Evolutionary conservation across 345 rosid species (phyloP).

Genomic region (Gynandropsis gynandra): DNA sequence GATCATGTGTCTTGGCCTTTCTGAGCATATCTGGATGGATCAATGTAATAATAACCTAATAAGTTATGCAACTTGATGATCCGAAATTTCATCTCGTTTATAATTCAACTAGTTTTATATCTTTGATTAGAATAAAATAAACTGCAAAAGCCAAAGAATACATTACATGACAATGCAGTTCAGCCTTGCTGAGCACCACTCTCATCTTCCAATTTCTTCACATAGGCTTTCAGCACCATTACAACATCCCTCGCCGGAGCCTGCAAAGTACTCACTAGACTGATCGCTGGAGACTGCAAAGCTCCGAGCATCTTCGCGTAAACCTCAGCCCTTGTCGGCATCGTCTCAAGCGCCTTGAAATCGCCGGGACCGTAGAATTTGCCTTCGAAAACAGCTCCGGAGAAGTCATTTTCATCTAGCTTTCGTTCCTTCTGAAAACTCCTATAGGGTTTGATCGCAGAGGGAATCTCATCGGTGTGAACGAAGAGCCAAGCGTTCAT

Average conservation of each 20-base stretch:
- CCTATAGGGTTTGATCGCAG: conserved; percentile 76
- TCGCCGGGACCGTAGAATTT: conserved; percentile 76
- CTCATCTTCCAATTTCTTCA: conserved; percentile 85
- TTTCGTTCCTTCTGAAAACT: conserved; percentile 66
- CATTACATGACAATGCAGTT: conserved; percentile 18
- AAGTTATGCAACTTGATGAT: too few species aligned
- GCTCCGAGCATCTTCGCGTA: conserved; percentile 82
- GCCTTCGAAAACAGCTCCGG: conserved; percentile 91
- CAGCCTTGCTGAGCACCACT: too few species aligned
- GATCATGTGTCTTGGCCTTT: too few species aligned
- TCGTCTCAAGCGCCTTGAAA: conserved; percentile 56
- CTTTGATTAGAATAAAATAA: too few species aligned
- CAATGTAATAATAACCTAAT: conserved; percentile 2
- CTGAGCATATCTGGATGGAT: too few species aligned
- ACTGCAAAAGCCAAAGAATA: not conserved
- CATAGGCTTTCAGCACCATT: conserved; percentile 70
- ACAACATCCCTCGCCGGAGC: conserved; percentile 81
- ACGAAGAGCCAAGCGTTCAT: conserved; percentile 96
- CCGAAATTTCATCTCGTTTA: not conserved
- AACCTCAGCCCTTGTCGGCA: conserved; percentile 82
- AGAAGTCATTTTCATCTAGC: conserved; percentile 65
- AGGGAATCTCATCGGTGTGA: conserved; percentile 81
- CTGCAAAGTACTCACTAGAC: conserved; percentile 75
- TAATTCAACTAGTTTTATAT: not conserved
- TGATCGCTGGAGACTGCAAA: conserved; percentile 70